Conservation (phyloP, 1,139 yeast species). For the Protomyces gravidus region DNA sequence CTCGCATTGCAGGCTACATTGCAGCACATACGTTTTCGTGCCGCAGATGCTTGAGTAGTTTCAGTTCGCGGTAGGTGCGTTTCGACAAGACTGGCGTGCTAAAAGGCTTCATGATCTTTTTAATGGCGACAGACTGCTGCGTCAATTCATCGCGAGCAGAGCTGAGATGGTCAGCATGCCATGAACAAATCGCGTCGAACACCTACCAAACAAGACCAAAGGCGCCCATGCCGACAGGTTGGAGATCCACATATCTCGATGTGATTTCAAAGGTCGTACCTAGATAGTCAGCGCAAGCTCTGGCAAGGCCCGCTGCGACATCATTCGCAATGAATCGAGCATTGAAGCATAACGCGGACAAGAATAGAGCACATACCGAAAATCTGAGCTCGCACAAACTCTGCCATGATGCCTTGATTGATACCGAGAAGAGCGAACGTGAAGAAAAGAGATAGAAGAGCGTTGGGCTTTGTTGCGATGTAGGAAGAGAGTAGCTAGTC, state of each 20-base stretch:
- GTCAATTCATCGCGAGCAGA: constrained; percentile 91
- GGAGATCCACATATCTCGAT: constrained; percentile 62
- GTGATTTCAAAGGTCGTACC: constrained; percentile 86
- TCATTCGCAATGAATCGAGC: no score
- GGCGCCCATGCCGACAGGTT: constrained; percentile 99
- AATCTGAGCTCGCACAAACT: constrained; percentile 47
- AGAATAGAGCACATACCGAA: constrained; percentile 49
- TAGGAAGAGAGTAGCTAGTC: no score
- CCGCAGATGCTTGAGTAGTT: constrained; percentile 82
- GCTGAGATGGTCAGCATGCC: constrained; percentile 33
- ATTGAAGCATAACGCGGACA: background rate
- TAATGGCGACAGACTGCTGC: constrained; percentile 90
- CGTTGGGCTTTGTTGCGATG: no score
- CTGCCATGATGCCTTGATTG: constrained; percentile 36
- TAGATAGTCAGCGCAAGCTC: no score
- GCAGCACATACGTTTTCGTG: constrained; percentile 62
- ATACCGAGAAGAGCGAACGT: background rate
- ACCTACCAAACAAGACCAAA: constrained; percentile 81
- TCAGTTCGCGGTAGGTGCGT: constrained; percentile 91
- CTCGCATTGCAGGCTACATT: constrained; percentile 37
- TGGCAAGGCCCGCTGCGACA: no score
- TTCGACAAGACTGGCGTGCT: constrained; percentile 91
- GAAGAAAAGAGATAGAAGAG: no score
- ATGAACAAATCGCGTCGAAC: background rate
- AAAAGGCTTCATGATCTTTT: constrained; percentile 96